These are phyloP conservation scores for Acidiella bohemica DNA, from an alignment of 495 filamentous ascomycete species.

Conservation along the genomic window DNA sequence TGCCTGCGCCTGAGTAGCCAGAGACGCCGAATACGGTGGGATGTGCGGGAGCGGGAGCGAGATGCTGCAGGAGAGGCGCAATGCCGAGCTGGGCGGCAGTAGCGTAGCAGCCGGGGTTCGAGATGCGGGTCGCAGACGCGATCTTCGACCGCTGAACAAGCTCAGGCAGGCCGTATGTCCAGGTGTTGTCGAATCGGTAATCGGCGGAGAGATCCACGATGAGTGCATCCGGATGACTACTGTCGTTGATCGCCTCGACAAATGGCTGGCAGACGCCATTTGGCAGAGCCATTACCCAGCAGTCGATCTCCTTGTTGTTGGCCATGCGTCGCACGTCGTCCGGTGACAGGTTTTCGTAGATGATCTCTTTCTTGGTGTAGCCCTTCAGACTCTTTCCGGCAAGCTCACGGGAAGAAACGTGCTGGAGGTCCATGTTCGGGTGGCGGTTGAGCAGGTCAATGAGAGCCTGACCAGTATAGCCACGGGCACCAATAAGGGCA, in stretches of 20 bases:
- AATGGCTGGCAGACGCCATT: constrained; percentile 96
- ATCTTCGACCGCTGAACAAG: constrained; percentile 65
- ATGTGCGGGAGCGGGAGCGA: constrained; percentile 46
- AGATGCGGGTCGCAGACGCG: constrained; percentile 69
- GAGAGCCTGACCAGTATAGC: constrained; percentile 89
- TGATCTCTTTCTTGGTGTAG: constrained; percentile 85
- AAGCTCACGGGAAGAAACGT: constrained; percentile 91
- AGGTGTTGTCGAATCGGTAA: constrained; percentile 78
- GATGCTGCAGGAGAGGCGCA: constrained; percentile 62
- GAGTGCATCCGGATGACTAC: constrained; percentile 55
- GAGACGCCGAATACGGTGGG: constrained; percentile 88
- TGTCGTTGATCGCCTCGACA: constrained; percentile 77
- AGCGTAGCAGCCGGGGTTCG: constrained; percentile 93
- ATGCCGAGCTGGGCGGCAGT: constrained; percentile 93
- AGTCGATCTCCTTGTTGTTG: constrained; percentile 82
- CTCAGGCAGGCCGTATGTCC: constrained; percentile 95
- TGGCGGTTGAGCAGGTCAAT: constrained; percentile 81
- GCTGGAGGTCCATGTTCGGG: constrained; percentile 84
- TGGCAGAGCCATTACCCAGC: constrained; percentile 96
- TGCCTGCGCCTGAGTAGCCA: constrained; percentile 92
- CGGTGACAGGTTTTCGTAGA: constrained; percentile 78
- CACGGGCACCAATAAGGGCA: constrained; percentile 86
- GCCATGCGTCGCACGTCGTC: constrained; percentile 90
- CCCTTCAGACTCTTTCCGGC: constrained; percentile 81
- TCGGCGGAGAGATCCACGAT: constrained; percentile 92